Evolutionary conservation across 2,329 filamentous ascomycete genomes (phyloP).

Genomic region (Incumbomyces delicatus): DNA sequence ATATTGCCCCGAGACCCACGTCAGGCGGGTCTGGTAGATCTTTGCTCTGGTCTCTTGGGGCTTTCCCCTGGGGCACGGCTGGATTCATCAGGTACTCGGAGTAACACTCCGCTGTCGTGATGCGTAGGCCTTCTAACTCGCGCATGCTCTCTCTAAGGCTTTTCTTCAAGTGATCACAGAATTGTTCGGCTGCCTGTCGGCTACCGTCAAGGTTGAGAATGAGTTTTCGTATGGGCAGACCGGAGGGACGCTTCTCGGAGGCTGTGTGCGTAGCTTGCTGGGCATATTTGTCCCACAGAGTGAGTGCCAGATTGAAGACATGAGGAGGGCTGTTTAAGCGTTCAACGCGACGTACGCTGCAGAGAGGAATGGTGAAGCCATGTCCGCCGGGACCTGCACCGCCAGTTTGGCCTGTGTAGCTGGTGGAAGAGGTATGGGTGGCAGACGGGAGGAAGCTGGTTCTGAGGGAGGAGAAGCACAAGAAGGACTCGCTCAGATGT

Average conservation of each 20-base stretch:
- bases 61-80: conserved; percentile 36
- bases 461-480: conserved; percentile 92
- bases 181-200: conserved; percentile 80
- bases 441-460: conserved; percentile 76
- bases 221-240: conserved; percentile 68
- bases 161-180: conserved; percentile 91
- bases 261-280: conserved; percentile 38
- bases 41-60: conserved; percentile 43
- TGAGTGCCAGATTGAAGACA: conserved; percentile 84
- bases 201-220: conserved; percentile 86
- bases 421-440: conserved; percentile 66
- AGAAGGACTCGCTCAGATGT: conserved; percentile 85
- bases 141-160: conserved; percentile 78
- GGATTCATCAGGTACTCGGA: conserved; percentile 66
- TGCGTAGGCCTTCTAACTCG: conserved; percentile 74
- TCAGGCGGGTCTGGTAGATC: conserved; percentile 57
- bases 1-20: conserved; percentile 83
- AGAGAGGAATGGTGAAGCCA: conserved; percentile 89
- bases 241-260: conserved; percentile 9
- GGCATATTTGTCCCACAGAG: conserved; percentile 73
- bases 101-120: conserved; percentile 75
- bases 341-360: conserved; percentile 83
- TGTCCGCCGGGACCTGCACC: conserved; percentile 88
- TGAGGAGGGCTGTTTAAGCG: conserved; percentile 86
- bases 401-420: conserved; percentile 86